phyloP scores from a whole-genome alignment of 257 asterid genomes.

The Scutellaria barbata region DNA sequence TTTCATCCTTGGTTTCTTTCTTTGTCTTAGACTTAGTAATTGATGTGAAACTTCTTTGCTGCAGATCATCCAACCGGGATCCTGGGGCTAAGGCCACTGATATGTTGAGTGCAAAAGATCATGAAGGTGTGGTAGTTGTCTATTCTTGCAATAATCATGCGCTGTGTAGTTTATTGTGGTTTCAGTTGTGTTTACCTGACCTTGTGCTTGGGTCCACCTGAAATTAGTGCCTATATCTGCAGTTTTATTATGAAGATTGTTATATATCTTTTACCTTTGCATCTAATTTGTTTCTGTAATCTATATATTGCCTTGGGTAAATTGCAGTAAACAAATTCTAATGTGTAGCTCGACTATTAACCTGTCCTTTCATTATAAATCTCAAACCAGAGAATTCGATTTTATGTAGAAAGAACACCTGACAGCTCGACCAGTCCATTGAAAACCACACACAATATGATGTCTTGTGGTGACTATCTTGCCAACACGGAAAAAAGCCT shows the following conservation, averaged over 20 bases:
- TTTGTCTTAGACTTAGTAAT: conserved; percentile 20
- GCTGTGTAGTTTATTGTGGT: conserved; percentile 5
- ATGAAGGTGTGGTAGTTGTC: conserved; percentile 55
- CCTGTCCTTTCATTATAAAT: background rate
- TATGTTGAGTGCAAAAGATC: conserved; percentile 73
- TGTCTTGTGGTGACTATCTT: conserved; percentile 14
- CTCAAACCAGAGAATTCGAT: conserved; percentile 19
- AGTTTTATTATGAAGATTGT: conserved; percentile 3
- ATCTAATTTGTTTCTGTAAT: background rate
- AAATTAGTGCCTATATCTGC: conserved; percentile 4
- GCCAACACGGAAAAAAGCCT: background rate
- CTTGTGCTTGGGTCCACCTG: conserved; percentile 6
- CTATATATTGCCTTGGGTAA: background rate
- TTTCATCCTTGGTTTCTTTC: conserved; percentile 13
- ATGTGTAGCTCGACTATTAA: background rate
- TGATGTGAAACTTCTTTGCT: conserved; percentile 19
- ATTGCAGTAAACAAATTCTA: background rate
- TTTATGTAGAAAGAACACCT: background rate
- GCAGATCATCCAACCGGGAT: conserved; percentile 86
- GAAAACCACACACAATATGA: conserved; percentile 6
- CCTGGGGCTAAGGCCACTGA: conserved; percentile 87
- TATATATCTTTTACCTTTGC: background rate
- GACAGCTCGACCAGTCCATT: background rate
- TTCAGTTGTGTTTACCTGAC: background rate
- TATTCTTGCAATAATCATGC: conserved; percentile 9